phyloP scores from a whole-genome alignment of 495 filamentous ascomycete species.

The Schizothecium vesticola region DNA sequence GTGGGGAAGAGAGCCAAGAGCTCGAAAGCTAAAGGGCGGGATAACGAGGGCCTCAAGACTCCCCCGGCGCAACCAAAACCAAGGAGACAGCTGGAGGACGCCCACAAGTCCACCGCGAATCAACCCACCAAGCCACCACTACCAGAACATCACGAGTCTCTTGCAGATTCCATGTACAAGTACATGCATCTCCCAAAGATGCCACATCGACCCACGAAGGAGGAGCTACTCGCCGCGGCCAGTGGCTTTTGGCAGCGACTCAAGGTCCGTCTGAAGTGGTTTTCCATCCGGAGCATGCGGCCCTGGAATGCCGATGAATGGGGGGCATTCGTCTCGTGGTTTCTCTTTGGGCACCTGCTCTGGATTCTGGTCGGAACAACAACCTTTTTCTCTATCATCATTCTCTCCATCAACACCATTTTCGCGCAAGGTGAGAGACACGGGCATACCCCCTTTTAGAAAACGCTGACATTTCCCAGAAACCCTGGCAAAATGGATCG shows the following conservation, averaged over 20 bases:
- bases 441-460: no score
- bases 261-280: constrained; percentile 94
- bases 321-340: constrained; percentile 90
- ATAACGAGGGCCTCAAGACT: constrained; percentile 16
- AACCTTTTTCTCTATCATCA: constrained; percentile 89
- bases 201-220: constrained; percentile 83
- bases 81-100: constrained; percentile 9
- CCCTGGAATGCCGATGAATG: constrained; percentile 96
- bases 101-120: constrained; percentile 5
- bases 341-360: constrained; percentile 84
- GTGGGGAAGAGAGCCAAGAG: constrained; percentile 24
- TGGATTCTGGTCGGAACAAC: constrained; percentile 96
- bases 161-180: constrained; percentile 40
- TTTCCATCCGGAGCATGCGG: constrained; percentile 88
- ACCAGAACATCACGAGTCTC: constrained; percentile 26
- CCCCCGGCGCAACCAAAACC: constrained; percentile 13
- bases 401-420: constrained; percentile 88
- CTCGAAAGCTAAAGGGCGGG: constrained; percentile 31
- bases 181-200: constrained; percentile 60
- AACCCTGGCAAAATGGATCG: constrained; percentile 86
- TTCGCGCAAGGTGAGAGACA: constrained; percentile 74
- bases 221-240: constrained; percentile 86
- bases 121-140: constrained; percentile 16
- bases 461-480: constrained; percentile 46
- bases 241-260: constrained; percentile 90